These are phyloP conservation scores for Annulohypoxylon moriforme DNA, from an alignment of 495 filamentous ascomycete genomes.

Conservation along the genomic window DNA sequence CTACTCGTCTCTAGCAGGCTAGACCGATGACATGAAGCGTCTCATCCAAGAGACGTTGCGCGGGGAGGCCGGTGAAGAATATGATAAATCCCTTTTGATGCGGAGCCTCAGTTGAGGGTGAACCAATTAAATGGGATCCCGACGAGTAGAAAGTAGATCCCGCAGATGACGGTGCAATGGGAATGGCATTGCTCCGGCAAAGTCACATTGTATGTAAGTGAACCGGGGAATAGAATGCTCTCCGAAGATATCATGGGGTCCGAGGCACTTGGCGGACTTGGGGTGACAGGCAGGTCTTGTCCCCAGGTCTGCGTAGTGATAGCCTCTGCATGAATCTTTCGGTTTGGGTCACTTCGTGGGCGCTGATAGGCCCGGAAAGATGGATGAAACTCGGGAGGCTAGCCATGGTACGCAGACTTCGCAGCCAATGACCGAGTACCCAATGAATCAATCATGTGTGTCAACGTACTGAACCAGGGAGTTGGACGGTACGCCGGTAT, in stretches of 20 bases:
- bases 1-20: conserved; percentile 16
- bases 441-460: conserved; percentile 33
- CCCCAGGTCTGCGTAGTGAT: conserved; percentile 41
- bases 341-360: conserved; percentile 32
- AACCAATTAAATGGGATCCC: conserved; percentile 33
- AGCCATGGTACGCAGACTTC: conserved; percentile 20
- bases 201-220: conserved; percentile 30
- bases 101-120: conserved; percentile 37
- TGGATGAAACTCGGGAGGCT: conserved; percentile 39
- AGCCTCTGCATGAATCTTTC: conserved; percentile 36
- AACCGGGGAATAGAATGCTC: conserved; percentile 41
- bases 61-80: conserved; percentile 27
- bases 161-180: conserved; percentile 38
- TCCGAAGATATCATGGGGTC: conserved; percentile 41
- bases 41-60: conserved; percentile 28
- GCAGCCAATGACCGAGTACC: conserved; percentile 27
- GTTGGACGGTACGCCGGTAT: conserved; percentile 25
- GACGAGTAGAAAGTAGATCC: conserved; percentile 35
- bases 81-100: conserved; percentile 42
- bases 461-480: conserved; percentile 25
- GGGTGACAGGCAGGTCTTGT: conserved; percentile 33
- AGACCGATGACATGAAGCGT: conserved; percentile 16
- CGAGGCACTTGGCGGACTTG: conserved; percentile 24
- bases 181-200: conserved; percentile 31
- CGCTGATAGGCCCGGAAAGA: conserved; percentile 34